These are phyloP conservation scores for Usnea hakonensis DNA, from an alignment of 495 filamentous ascomycete species.

Conservation along the genomic window DNA sequence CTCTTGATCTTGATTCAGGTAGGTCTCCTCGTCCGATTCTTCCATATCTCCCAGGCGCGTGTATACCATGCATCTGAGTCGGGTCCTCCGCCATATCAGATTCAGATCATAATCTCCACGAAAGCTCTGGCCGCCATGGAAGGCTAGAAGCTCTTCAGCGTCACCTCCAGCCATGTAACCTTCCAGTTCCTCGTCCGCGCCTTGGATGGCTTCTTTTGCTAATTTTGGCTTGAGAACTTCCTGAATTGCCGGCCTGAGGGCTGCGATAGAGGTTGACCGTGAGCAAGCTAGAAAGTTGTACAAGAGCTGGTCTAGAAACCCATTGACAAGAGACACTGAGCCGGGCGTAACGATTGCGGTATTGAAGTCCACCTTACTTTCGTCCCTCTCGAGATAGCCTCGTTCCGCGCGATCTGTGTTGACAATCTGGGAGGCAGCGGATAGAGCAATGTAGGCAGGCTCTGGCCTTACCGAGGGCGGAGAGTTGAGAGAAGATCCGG, in stretches of 20 bases:
- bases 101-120: slow-evolving; percentile 72
- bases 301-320: slow-evolving; percentile 87
- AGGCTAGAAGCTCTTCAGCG: slow-evolving; percentile 56
- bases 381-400: slow-evolving; percentile 58
- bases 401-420: slow-evolving; percentile 77
- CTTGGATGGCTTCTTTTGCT: slow-evolving; percentile 76
- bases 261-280: slow-evolving; percentile 69
- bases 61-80: slow-evolving; percentile 95
- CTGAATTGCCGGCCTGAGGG: slow-evolving; percentile 72
- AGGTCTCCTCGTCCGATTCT: slow-evolving; percentile 90
- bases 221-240: slow-evolving; percentile 85
- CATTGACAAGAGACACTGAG: slow-evolving; percentile 76
- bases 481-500: slow-evolving; percentile 46
- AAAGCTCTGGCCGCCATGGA: slow-evolving; percentile 44
- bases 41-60: slow-evolving; percentile 95
- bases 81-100: slow-evolving; percentile 81
- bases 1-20: slow-evolving; percentile 63
- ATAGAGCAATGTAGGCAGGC: slow-evolving; percentile 80
- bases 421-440: slow-evolving; percentile 86
- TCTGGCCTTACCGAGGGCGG: slow-evolving; percentile 66
- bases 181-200: slow-evolving; percentile 82
- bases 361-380: slow-evolving; percentile 55
- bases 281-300: slow-evolving; percentile 77
- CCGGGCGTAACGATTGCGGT: slow-evolving; percentile 63
- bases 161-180: slow-evolving; percentile 74